phyloP scores from a whole-genome alignment of 1,284 basidiomycete species.

The Puccinia coronata region DNA sequence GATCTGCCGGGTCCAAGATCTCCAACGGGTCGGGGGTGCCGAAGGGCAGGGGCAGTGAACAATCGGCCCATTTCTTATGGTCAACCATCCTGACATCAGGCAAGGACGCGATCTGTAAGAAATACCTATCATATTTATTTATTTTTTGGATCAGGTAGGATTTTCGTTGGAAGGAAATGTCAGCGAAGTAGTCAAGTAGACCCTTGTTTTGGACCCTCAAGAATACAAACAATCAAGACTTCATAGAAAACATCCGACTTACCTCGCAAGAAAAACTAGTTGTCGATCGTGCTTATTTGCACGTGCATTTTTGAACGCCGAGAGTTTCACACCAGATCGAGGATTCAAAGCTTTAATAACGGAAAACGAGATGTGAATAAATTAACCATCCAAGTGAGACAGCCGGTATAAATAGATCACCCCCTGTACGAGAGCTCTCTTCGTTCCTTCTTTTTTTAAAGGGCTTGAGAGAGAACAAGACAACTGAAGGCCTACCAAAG shows the following conservation, averaged over 20 bases:
- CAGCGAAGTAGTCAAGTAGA: too few relatives aligned
- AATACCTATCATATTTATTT: slow-evolving; percentile 29
- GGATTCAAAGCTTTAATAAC: slow-evolving; percentile 86
- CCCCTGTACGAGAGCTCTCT: not conserved
- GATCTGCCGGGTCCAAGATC: slow-evolving; percentile 26
- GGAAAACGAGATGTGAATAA: slow-evolving; percentile 57
- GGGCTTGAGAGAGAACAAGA: not conserved
- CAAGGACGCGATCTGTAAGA: slow-evolving; percentile 33
- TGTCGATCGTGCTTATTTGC: slow-evolving; percentile 49
- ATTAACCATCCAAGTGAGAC: not conserved
- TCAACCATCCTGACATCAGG: slow-evolving; percentile 29
- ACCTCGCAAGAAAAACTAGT: slow-evolving; percentile 44
- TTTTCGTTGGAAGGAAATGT: not conserved
- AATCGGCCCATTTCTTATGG: slow-evolving; percentile 44
- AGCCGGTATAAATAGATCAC: too few relatives aligned
- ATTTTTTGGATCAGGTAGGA: not conserved
- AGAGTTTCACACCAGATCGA: slow-evolving; percentile 77
- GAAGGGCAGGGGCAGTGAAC: slow-evolving; percentile 26
- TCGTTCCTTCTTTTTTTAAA: not conserved
- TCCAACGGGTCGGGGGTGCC: slow-evolving; percentile 28
- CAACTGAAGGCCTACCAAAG: slow-evolving; percentile 33
- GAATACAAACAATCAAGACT: too few relatives aligned
- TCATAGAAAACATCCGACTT: not conserved
- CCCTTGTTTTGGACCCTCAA: too few relatives aligned
- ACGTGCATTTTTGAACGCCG: slow-evolving; percentile 71